Conservation (phyloP, 768 basidiomycete species). For the Lactifluus rugatus region DNA sequence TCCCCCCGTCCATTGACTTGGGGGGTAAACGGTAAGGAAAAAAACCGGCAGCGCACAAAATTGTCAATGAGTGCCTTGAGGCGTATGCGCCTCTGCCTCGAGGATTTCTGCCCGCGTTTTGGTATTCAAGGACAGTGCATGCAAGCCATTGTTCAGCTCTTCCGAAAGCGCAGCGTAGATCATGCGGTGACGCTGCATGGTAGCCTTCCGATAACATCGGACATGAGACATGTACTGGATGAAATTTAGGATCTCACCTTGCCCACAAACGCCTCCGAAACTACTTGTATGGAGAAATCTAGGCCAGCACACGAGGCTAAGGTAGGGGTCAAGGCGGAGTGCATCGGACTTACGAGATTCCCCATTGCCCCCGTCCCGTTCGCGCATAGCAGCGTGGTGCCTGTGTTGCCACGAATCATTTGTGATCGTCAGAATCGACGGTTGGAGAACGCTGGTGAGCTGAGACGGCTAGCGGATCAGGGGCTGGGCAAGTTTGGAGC, state of each 20-base stretch:
- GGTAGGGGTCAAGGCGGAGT: conserved; percentile 19
- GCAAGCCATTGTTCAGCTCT: conserved; percentile 61
- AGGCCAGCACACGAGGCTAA: conserved; percentile 4
- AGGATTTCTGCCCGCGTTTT: conserved; percentile 49
- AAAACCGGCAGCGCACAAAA: neutral
- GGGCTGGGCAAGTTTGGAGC: conserved; percentile 4
- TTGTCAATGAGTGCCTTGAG: conserved; percentile 15
- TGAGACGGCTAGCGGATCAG: conserved; percentile 27
- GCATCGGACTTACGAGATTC: conserved; percentile 61
- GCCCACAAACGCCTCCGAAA: conserved; percentile 62
- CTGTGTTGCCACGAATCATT: conserved; percentile 84
- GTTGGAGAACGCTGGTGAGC: conserved; percentile 54
- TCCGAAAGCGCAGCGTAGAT: conserved; percentile 63
- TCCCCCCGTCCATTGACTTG: neutral
- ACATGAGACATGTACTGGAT: conserved; percentile 5
- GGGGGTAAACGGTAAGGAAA: neutral
- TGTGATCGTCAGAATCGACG: conserved; percentile 52
- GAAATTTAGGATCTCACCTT: conserved; percentile 40
- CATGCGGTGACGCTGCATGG: conserved; percentile 75
- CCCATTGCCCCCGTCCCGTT: conserved; percentile 51
- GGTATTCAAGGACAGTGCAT: conserved; percentile 68
- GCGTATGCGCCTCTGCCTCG: conserved; percentile 14
- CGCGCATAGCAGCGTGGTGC: conserved; percentile 76
- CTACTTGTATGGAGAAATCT: conserved; percentile 74
- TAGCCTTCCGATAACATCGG: conserved; percentile 34